phyloP scores from a whole-genome alignment of 1,284 basidiomycete species.

The Pseudozyma thailandica region DNA sequence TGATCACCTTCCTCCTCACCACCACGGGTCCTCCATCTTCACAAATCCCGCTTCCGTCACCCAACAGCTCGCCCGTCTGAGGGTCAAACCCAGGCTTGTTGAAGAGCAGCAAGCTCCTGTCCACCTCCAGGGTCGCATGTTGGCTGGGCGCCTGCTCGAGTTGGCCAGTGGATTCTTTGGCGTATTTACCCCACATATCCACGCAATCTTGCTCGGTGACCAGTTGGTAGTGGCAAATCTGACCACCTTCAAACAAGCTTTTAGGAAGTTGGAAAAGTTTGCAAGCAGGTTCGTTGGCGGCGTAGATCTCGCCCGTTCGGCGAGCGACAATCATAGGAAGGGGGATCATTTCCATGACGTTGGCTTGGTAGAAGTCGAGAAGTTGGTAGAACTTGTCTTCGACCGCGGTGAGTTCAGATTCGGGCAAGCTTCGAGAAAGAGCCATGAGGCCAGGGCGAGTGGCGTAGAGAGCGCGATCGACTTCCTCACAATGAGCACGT shows the following conservation, averaged over 20 bases:
- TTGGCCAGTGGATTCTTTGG: conserved; percentile 13
- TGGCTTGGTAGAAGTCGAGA: conserved; percentile 37
- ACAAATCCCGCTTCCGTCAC: conserved; percentile 18
- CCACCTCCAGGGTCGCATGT: conserved; percentile 28
- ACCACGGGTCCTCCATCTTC: conserved; percentile 27
- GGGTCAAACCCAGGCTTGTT: conserved; percentile 40
- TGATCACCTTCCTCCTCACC: conserved; percentile 8
- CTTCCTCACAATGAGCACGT: conserved; percentile 28
- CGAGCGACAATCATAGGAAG: conserved; percentile 35
- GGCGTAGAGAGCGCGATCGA: conserved; percentile 28
- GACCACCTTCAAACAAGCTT: conserved; percentile 35
- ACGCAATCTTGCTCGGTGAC: conserved; percentile 35
- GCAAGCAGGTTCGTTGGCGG: conserved; percentile 33
- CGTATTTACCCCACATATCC: conserved; percentile 37
- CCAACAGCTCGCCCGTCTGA: conserved; percentile 30
- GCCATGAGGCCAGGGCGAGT: conserved; percentile 44
- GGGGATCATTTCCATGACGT: conserved; percentile 41
- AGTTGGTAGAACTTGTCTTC: conserved; percentile 38
- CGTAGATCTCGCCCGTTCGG: conserved; percentile 51
- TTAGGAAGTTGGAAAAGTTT: conserved; percentile 33
- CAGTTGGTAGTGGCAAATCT: conserved; percentile 48
- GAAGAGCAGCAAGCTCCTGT: conserved; percentile 36
- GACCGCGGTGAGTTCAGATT: conserved; percentile 38
- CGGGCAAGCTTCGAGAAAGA: conserved; percentile 30
- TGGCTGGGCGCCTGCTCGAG: conserved; percentile 17